A percentile compares a stretch with the other conserved stretches of the same genome.
phyloP scores from a whole-genome alignment of 176 grass and related monocot species.

The Guadua angustifolia region DNA sequence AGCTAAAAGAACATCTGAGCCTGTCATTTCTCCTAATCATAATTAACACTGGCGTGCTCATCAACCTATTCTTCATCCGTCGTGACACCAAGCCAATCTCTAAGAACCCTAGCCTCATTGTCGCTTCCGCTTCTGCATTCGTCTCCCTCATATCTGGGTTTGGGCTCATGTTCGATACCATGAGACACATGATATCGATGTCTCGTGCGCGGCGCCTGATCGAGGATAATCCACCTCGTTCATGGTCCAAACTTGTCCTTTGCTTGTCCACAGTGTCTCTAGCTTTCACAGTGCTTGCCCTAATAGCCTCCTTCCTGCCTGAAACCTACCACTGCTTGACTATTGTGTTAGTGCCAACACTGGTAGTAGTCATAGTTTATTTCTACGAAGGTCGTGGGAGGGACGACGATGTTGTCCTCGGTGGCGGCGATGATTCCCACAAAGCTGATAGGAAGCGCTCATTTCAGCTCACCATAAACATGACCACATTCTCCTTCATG shows the following conservation, averaged over 20 bases:
- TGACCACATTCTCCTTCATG: not conserved
- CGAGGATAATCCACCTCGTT: not conserved
- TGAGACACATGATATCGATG: not conserved
- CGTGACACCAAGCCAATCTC: not conserved
- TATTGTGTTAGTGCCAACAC: not conserved
- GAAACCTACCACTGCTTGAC: not conserved
- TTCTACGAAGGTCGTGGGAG: not conserved
- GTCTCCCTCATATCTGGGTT: not conserved
- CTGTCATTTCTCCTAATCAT: not conserved
- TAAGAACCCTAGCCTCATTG: not conserved
- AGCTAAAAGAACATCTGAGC: not conserved
- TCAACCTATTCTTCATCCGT: not conserved
- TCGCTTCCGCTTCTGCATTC: not conserved
- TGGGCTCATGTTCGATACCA: not conserved
- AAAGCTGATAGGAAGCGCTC: not conserved
- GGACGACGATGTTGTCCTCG: not conserved
- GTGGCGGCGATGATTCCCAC: not conserved
- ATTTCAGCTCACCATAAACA: not conserved
- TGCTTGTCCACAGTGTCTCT: not conserved
- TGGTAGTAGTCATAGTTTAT: not conserved
- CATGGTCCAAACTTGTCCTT: not conserved
- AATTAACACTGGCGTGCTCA: not conserved
- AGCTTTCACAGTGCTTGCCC: not conserved
- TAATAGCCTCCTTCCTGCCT: not conserved
- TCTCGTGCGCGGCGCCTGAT: not conserved